Evolutionary conservation across 371 early-diverging fungal species (phyloP), one percentile per base, ranked within the genome.

Genomic region (Dichotomocladium elegans): DNA sequence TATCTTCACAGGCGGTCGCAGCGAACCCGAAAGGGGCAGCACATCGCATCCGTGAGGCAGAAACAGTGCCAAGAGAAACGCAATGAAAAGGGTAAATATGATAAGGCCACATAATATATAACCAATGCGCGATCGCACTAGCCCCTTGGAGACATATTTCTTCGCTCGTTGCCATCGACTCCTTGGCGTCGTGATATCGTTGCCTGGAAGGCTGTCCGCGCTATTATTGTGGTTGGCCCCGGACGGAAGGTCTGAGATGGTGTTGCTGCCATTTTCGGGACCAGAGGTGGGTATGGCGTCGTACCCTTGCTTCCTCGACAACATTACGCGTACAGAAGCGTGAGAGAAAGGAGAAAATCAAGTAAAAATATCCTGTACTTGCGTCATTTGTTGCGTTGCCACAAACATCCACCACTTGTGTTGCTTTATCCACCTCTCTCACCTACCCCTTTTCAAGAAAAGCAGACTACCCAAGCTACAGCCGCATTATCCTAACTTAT

Each of bases 221-320:
- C n/a, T n/a, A n/a, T n/a, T n/a, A n/a, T n/a, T n/a, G n/a, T n/a
- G n/a, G n/a, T n/a, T n/a, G n/a, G n/a, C n/a, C n/a, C n/a, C n/a
- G n/a, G n/a, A n/a, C n/a, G n/a, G n/a, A n/a, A n/a, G n/a, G n/a
- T n/a, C n/a, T n/a, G n/a, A n/a, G n/a, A n/a, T n/a, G n/a, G n/a
- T n/a, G n/a, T n/a, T n/a, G n/a, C n/a, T n/a, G n/a, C n/a, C n/a
- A 21, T 45, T 29, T 11, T 19, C 46, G 21, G 43, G 45, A 15
- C 46, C 58, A 35, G 24, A 31, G 10, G 12, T 43, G 22, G 58
- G 45, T 44, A 57, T 57, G 50, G 58, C 58, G 10, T 34, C 46
- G 51, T 57, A 57, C 12, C 58, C 58, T 49, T 49, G 57, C 19
- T 49, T 56, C 30, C 50, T 30, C 43, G 54, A 26, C 21, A 47